Evolutionary conservation across 2,329 filamentous ascomycete species (phyloP), one percentile per base, ranked within the genome.

Genomic region (Claviceps fusiformis): DNA sequence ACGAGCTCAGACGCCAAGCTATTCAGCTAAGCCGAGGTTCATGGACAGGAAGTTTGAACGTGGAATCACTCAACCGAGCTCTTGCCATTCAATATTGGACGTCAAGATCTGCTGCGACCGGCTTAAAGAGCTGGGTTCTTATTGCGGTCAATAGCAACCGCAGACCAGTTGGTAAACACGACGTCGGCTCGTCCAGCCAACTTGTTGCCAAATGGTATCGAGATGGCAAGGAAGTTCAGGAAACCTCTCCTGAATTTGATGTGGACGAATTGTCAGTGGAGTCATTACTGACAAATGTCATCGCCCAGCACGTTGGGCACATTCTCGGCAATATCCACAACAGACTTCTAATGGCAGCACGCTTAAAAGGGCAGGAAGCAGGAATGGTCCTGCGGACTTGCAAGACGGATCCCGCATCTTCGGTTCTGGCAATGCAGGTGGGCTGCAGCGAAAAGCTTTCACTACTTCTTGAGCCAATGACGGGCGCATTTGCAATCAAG

Each of bases 51-150:
- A 83, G 85, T 39, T 68, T 97, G 49, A 82, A 81, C 62, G 78
- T 95, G 17, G 89, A 96, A 65, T 77, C 84, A 33, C 75, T 95
- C 43, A 87, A 93, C 66, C 81, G 93, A 57, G 86, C 86, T 33
- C 73, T 98, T 56, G 82, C 90, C 10, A 80, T 98, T 39, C 91
- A 96, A 64, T 98, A 98, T 70, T 98, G 93, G 93, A 76, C 80
- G 17, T 78, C 80, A 52, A 81, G 83, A 13, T 59, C 64, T 24
- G 61, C 64, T 5, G 65, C 70, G 35, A 73, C 73, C 45, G 81
- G 81, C 0, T 76, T 80, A 17, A 95, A 95, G 73, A 95, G 84
- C 67, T 98, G 93, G 92, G 76, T 98, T 50, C 85, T 97, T 60
- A 75, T 98, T 52, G 91, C 90, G 10, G 80, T 95, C 41, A 78